Base-by-base conservation (phyloP, 352 stramenopile species). In the Sclerospora graminicola region DNA sequence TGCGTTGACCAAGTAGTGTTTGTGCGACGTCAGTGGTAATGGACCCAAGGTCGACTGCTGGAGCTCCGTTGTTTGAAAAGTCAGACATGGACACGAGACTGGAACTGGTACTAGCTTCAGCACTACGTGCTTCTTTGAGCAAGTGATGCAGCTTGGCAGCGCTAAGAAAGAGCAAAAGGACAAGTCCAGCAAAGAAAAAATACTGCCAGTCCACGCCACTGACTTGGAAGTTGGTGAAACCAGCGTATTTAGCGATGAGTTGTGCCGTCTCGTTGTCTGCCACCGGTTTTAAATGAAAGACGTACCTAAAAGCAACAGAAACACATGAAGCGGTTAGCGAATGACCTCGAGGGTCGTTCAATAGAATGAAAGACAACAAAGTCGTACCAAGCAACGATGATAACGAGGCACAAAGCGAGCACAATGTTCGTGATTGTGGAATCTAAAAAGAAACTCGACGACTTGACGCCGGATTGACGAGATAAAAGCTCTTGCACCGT, bases 61-160 rank as follows among this genome's bases (percentile, higher is more conserved):
- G 34, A 10, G 31, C 14, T 28, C 24, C 49, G 9, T 54, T 45
- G 20, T 55, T 41, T 2, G 53, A 62, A 5, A 53, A 49, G 2
- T 35, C 33, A 0, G 41, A 51, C 23, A 40, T 26, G n/a, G n/a
- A n/a, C n/a, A n/a, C n/a, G 19, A 36, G 4, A 30, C 44, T 66
- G 18, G 8, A 29, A 3, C 36, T 52, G n/a, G 21, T n/a, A 41
- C 23, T 39, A n/a, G 28, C 28, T n/a, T 31, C 33, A 18, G 30
- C n/a, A 9, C 51, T 23, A 14, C 48, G 59, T 1, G 46, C 38
- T 27, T 56, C 51, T 10, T 26, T 28, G 16, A 84, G 71, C n/a
- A 89, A 35, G n/a, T 75, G 79, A 29, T 71, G 59, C n/a, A 89
- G 50, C 54, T 88, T 83, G 8, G 76, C 59, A 18, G 57, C 66